A percentile compares a stretch with the other conserved stretches of the same genome.
phyloP scores from a whole-genome alignment of 1,284 basidiomycete genomes.

The Fistulina hepatica region DNA sequence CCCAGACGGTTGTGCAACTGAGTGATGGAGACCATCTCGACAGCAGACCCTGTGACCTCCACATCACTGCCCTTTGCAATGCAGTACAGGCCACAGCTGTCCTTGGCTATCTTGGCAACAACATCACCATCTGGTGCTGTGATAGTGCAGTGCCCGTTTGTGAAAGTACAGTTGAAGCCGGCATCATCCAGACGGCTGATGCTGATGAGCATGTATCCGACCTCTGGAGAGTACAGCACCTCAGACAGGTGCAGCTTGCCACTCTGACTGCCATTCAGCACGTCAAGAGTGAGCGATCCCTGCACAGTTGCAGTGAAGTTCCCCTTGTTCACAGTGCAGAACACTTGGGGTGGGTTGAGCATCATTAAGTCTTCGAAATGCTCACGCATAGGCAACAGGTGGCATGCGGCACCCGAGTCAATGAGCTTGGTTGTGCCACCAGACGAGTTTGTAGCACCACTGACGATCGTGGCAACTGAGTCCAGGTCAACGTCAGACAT shows the following conservation, averaged over 20 bases:
- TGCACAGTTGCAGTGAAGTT: slow-evolving; percentile 23
- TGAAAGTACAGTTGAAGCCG: slow-evolving; percentile 18
- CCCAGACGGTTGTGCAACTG: slow-evolving; percentile 5
- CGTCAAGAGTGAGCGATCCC: slow-evolving; percentile 26
- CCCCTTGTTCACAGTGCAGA: slow-evolving; percentile 27
- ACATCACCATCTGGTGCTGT: slow-evolving; percentile 3
- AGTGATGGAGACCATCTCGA: slow-evolving; percentile 6
- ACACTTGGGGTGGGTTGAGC: slow-evolving; percentile 19
- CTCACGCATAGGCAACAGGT: slow-evolving; percentile 30
- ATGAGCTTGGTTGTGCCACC: slow-evolving; percentile 20
- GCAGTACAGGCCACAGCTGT: slow-evolving; percentile 12
- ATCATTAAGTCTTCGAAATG: slow-evolving; percentile 21
- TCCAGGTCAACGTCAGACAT: slow-evolving; percentile 1
- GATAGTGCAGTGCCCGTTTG: slow-evolving; percentile 16
- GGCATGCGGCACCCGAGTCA: slow-evolving; percentile 29
- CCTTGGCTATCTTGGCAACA: slow-evolving; percentile 14
- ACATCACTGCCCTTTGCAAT: no score
- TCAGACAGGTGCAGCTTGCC: slow-evolving; percentile 20
- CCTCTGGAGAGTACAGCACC: slow-evolving; percentile 16
- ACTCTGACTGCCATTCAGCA: slow-evolving; percentile 25
- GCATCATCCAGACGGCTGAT: slow-evolving; percentile 20
- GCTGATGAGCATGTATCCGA: slow-evolving; percentile 22
- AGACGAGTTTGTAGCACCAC: slow-evolving; percentile 1
- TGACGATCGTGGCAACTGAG: slow-evolving; percentile 4
- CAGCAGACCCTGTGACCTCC: no score